A percentile compares a stretch with the other conserved stretches of the same genome.
These are phyloP conservation scores for Suhomyces taliae DNA, from an alignment of 1,139 yeast species.

Conservation along the genomic window DNA sequence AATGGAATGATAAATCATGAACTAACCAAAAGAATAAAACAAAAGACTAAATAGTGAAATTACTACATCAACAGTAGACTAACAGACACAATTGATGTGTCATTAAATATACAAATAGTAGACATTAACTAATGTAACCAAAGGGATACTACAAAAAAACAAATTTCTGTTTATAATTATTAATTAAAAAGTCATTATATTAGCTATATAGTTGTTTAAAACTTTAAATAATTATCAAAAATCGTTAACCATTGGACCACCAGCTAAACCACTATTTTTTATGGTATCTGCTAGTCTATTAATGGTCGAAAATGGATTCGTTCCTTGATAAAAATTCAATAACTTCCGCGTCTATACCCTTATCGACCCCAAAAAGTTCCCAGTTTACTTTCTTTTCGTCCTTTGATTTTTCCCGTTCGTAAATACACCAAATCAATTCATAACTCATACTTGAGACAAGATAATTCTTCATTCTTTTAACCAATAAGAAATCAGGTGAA, in stretches of 20 bases:
- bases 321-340: conserved; percentile 22
- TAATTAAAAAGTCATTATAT: too few relatives aligned
- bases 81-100: too few relatives aligned
- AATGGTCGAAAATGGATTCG: conserved; percentile 17
- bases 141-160: too few relatives aligned
- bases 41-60: neutral
- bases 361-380: conserved; percentile 31
- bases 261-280: neutral
- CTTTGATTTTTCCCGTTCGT: conserved; percentile 22
- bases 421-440: conserved; percentile 45
- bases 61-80: too few relatives aligned
- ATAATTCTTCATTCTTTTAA: conserved; percentile 39
- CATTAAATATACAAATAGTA: too few relatives aligned
- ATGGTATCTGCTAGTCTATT: too few relatives aligned
- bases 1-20: conserved; percentile 14
- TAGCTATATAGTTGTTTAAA: too few relatives aligned
- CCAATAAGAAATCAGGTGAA: conserved; percentile 27
- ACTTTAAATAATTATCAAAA: neutral
- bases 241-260: neutral
- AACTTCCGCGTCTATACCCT: conserved; percentile 18
- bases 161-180: too few relatives aligned
- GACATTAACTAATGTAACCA: too few relatives aligned
- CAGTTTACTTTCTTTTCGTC: conserved; percentile 21
- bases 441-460: conserved; percentile 41
- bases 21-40: neutral